Evolutionary conservation across 768 basidiomycete genomes (phyloP), one percentile per base, ranked within the genome.

Genomic region (Calocera viscosa): DNA sequence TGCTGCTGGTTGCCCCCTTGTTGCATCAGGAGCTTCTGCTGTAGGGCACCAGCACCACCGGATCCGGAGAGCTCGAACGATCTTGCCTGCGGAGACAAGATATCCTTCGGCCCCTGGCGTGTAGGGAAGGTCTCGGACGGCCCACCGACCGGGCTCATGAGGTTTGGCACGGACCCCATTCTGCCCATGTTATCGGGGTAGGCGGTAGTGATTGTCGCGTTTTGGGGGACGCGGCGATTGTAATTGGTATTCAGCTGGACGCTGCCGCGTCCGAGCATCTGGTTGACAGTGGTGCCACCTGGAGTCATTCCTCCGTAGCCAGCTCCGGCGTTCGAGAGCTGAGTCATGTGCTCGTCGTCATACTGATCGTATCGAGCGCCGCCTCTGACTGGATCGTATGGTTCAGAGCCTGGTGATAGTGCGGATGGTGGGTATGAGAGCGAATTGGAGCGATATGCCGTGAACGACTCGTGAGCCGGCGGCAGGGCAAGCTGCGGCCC

Each of bases 251-350:
- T 16, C 11, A 60, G 24, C 53, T 60, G 53, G 53, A 60, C 53
- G 53, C 53, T 60, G 16, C 53, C 53, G 53, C 53, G 53, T 19
- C 53, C 53, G 22, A 60, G 24, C 53, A 60, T 60, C 22, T 26
- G 53, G 30, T 60, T 60, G 14, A 60, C 53, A 22, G 24, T 28
- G 16, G 26, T 10, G 22, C 26, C 53, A 10, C 53, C 53, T 10
- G 53, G 24, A 60, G 53, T 22, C 30, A 60, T 26, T 16, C 30
- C 30, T 28, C 24, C 53, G 19, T 28, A 60, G 26, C 26, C 53
- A 30, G 53, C 2, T 19, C 26, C 24, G 10, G 53, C 10, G 26
- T 60, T 60, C 14, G 53, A 32, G 8, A 60, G 53, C 19, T 60
- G 53, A 30, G 24, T 60, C 30, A 32, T 32, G 30, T 60, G 53